Evolutionary conservation across 257 asterid species (phyloP), one percentile per base, ranked within the genome.

Genomic region (Ilex asprella): DNA sequence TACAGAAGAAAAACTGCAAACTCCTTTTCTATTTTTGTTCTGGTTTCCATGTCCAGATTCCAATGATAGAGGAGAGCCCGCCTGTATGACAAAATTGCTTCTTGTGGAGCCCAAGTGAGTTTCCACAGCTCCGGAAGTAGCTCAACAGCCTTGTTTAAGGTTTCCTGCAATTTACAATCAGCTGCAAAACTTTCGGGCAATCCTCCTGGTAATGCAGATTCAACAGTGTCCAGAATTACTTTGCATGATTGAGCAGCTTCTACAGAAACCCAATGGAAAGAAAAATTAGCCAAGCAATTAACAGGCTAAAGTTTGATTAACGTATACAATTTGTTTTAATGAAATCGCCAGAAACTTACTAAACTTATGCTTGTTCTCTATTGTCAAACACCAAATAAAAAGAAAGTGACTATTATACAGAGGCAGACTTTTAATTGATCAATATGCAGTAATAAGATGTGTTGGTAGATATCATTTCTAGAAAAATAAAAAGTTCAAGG

Each of bases 171-270:
- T 76, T 91, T 91, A 62, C 73, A 64, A 59, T 91, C 93, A 13
- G 84, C 70, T 53, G 85, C 76, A 31, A 85, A 70, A 55, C 39
- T 78, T 67, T 82, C 87, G 3, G 95, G 82, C 66, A 91, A 61
- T 65, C 96, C 97, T 15, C 82, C 82, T 9, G 94, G 96, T 12
- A 75, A 67, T 61, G 91, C 81, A 49, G 91, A 81, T 79, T 88
- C 96, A 46, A 87, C 83, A 12, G 95, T 84, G 64, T 91, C 95
- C 70, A 86, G 62, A 60, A 91, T 91, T 58, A 79, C 80, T 68
- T 77, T 75, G 69, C 97, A 91, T 51, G 97, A 80, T 66, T 87
- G 83, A 60, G 97, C 91, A 59, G 97, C 96, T 72, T 91, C 96
- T 87, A 88, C 76, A 63, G 30, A 53, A 63, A 67, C 67, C 31